Evolutionary conservation across 352 stramenopile genomes (phyloP), one percentile per base, ranked within the genome.

Genomic region (Phytopythium litorale): DNA sequence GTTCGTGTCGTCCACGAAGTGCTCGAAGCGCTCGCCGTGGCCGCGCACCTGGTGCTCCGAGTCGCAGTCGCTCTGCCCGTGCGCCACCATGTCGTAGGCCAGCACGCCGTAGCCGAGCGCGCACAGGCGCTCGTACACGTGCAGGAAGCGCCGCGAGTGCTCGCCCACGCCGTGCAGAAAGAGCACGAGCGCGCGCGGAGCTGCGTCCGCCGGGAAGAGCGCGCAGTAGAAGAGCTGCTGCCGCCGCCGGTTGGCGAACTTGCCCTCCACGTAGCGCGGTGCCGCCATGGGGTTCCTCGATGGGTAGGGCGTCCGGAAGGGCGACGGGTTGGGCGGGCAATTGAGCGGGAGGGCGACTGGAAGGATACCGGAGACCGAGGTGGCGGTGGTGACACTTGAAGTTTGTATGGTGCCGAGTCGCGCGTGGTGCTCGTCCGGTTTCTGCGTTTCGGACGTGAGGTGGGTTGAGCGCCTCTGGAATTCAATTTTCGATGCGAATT

Each of bases 1-100:
- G 71, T 91, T 87, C 12, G 78, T 87, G 68, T 91, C 79, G 69
- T 91, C 76, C 45, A 91, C 74, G 54, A 91, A 84, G 66, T 78
- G 72, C 38, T 70, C 60, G 56, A 91, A 88, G 19, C 71, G 50
- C n/a, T 83, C 78, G 59, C 68, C 70, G 63, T 87, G 75, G 18
- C 65, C 79, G 2, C 76, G 71, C 54, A 84, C 35, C 0, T 50
- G 61, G 9, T 43, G 54, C 49, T 4, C 56, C 55, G 38, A 58
- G 40, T 86, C 78, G 60, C 68, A 71, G 38, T 87, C 76, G 67
- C 82, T 89, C 15, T 68, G 60, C 8, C 82, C 82, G 55, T 91
- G 82, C 16, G 62, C 63, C 19, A 87, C 37, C 71, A 89, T 73
- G 61, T 91, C 82, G 66, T 89, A 87, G 15, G 79, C 74, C 60